Evolutionary conservation across 1,284 basidiomycete genomes (phyloP).

Genomic region (Trichosporon asahii): DNA sequence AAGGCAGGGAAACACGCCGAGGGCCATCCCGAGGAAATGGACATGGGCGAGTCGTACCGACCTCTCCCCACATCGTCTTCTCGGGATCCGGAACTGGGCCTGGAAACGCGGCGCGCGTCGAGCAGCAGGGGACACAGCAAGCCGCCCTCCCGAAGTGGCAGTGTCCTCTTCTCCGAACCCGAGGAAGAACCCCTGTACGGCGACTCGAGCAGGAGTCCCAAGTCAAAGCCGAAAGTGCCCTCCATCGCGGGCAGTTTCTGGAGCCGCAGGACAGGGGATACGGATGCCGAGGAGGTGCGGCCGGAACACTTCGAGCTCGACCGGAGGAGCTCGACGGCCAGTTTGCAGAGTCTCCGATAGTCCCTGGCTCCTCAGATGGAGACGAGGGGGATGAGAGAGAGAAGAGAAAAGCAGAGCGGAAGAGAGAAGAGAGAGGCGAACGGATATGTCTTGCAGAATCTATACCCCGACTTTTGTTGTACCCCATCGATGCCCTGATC

Average conservation of each 20-base stretch:
- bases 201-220: background rate
- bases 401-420: too few species aligned
- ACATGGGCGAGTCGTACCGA: slow-evolving; percentile 15
- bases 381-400: too few species aligned
- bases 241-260: background rate
- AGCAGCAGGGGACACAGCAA: slow-evolving; percentile 6
- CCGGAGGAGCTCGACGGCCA: background rate
- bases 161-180: background rate
- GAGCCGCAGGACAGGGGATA: background rate
- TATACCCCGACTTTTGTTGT: too few species aligned
- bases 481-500: too few species aligned
- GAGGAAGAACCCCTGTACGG: slow-evolving; percentile 9
- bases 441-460: too few species aligned
- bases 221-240: background rate
- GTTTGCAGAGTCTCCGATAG: background rate
- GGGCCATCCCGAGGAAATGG: slow-evolving; percentile 15
- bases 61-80: slow-evolving; percentile 17
- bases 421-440: too few species aligned
- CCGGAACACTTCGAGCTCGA: slow-evolving; percentile 2
- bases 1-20: slow-evolving; percentile 36
- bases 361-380: background rate
- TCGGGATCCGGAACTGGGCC: background rate
- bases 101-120: slow-evolving; percentile 7
- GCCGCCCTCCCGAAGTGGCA: slow-evolving; percentile 6
- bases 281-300: slow-evolving; percentile 1